A percentile compares a stretch with the other conserved stretches of the same genome.
These are phyloP conservation scores for Coemansia guatemalensis DNA, from an alignment of 192 early-diverging fungal species.

Conservation along the genomic window DNA sequence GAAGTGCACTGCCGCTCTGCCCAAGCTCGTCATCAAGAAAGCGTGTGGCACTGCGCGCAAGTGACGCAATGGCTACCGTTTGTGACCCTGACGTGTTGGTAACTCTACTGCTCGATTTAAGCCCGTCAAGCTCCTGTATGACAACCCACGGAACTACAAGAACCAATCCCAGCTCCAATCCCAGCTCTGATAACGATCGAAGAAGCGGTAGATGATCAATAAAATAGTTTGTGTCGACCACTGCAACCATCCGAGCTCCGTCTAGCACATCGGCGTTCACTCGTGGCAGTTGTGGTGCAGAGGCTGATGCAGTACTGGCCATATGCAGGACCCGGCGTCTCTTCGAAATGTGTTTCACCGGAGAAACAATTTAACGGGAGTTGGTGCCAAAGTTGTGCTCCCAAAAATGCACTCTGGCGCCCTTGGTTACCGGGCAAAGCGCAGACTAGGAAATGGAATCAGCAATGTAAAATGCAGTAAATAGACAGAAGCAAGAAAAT, in stretches of 20 bases:
- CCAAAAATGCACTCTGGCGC: not conserved
- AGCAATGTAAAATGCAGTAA: not conserved
- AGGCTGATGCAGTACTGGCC: not conserved
- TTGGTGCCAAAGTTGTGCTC: not conserved
- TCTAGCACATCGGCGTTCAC: conserved; percentile 14
- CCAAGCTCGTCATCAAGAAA: conserved; percentile 32
- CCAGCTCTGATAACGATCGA: conserved; percentile 8
- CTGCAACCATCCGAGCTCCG: conserved; percentile 20
- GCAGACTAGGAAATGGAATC: not conserved
- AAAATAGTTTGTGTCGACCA: conserved; percentile 51
- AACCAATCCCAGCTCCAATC: conserved; percentile 11
- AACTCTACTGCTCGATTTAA: conserved; percentile 16
- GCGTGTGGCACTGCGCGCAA: conserved; percentile 34
- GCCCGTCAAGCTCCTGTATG: conserved; percentile 40
- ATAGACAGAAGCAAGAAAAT: not conserved
- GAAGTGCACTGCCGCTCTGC: conserved; percentile 20
- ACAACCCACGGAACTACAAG: conserved; percentile 43
- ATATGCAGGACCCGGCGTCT: not conserved
- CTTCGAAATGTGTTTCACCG: not conserved
- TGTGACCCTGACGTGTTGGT: not conserved
- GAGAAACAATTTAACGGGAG: no score
- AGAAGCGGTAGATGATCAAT: conserved; percentile 30
- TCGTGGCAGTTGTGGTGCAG: not conserved
- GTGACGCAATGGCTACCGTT: conserved; percentile 1
- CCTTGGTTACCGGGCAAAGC: not conserved